A percentile compares a stretch with the other conserved stretches of the same genome.
phyloP scores from a whole-genome alignment of 306 rosid genomes.

The Sindora glabra region DNA sequence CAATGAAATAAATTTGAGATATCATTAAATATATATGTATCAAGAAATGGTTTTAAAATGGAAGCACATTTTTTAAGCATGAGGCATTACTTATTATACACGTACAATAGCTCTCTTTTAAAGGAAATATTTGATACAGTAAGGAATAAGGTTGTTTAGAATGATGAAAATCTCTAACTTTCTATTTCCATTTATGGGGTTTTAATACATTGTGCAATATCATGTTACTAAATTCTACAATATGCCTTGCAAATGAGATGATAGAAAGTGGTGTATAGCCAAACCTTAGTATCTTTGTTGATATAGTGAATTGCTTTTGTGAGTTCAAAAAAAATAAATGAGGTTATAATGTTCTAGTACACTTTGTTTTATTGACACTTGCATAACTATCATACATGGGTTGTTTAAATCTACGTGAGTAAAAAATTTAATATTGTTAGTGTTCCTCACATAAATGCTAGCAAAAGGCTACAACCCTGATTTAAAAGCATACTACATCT shows the following conservation, averaged over 20 bases:
- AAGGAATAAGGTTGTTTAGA: slow-evolving; percentile 43
- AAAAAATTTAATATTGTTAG: slow-evolving; percentile 30
- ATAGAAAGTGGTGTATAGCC: slow-evolving; percentile 27
- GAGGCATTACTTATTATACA: slow-evolving; percentile 52
- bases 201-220: slow-evolving; percentile 51
- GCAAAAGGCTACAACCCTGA: slow-evolving; percentile 46
- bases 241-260: slow-evolving; percentile 50
- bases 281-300: slow-evolving; percentile 23
- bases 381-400: slow-evolving; percentile 41
- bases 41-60: too few species aligned
- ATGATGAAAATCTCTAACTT: slow-evolving; percentile 63
- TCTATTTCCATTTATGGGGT: slow-evolving; percentile 34
- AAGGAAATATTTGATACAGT: slow-evolving; percentile 43
- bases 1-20: too few species aligned
- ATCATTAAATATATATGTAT: too few species aligned
- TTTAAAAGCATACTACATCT: slow-evolving; percentile 52
- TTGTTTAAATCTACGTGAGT: slow-evolving; percentile 34
- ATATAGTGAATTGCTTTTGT: slow-evolving; percentile 42
- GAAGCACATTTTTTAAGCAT: too few species aligned
- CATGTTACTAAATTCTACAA: slow-evolving; percentile 39
- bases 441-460: slow-evolving; percentile 51
- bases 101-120: slow-evolving; percentile 61
- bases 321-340: slow-evolving; percentile 52
- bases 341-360: slow-evolving; percentile 56
- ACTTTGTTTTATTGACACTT: slow-evolving; percentile 35